Conservation (phyloP, 2,329 filamentous ascomycete genomes). For the Diatrype stigma region DNA sequence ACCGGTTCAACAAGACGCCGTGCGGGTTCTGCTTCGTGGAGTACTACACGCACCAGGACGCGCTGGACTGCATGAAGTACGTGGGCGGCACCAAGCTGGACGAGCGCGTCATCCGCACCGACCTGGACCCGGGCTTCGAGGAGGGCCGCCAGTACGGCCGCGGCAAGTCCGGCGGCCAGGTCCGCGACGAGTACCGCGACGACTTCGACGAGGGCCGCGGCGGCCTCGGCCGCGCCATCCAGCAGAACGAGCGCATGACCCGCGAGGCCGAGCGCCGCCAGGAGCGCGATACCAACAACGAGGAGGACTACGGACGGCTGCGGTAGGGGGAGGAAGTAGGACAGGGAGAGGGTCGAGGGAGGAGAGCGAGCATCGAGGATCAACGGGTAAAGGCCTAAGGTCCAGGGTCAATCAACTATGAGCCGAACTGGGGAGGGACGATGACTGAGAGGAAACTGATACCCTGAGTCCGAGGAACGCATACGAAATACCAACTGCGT, state of each 20-base stretch:
- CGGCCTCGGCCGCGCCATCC: conserved; percentile 76
- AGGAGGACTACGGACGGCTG: conserved; percentile 56
- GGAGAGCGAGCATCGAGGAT: conserved; percentile 1
- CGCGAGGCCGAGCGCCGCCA: conserved; percentile 38
- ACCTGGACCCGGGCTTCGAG: conserved; percentile 91
- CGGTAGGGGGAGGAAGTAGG: conserved; percentile 34
- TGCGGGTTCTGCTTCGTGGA: conserved; percentile 99
- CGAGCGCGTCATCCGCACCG: conserved; percentile 92
- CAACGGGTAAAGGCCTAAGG: background rate
- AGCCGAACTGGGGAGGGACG: no score
- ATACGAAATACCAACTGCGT: background rate
- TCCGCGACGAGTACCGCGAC: conserved; percentile 94
- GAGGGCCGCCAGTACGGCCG: conserved; percentile 95
- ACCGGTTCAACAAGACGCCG: conserved; percentile 94
- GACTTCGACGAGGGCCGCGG: conserved; percentile 95
- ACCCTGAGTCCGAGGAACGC: background rate
- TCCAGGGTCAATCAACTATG: no score
- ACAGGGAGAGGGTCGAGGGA: conserved; percentile 13
- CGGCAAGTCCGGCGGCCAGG: conserved; percentile 93
- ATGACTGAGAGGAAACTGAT: background rate
- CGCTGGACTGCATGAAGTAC: conserved; percentile 97
- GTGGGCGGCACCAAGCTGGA: conserved; percentile 97
- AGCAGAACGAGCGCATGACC: conserved; percentile 44
- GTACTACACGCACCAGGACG: conserved; percentile 97
- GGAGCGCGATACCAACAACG: conserved; percentile 36